phyloP scores from a whole-genome alignment of 352 stramenopile genomes.

The Pythium grandisporangium region DNA sequence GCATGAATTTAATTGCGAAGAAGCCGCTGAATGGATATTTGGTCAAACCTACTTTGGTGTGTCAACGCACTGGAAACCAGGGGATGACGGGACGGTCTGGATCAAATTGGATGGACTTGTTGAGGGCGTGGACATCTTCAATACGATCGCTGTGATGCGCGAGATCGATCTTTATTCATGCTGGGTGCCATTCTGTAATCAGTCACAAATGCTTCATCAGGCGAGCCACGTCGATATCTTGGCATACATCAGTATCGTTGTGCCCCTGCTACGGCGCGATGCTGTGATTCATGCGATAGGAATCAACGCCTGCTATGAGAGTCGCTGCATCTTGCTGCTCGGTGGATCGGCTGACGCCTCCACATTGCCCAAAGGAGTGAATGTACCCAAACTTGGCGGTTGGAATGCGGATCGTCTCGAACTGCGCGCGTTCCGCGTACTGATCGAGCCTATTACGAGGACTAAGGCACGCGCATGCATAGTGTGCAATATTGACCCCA shows the following conservation, averaged over 20 bases:
- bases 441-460: constrained; percentile 68
- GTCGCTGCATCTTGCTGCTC: constrained; percentile 52
- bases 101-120: constrained; percentile 73
- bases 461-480: constrained; percentile 64
- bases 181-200: constrained; percentile 71
- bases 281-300: constrained; percentile 57
- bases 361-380: constrained; percentile 10
- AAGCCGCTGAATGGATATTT: constrained; percentile 65
- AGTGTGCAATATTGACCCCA: constrained; percentile 71
- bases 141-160: constrained; percentile 70
- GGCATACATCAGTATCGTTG: constrained; percentile 56
- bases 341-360: constrained; percentile 42
- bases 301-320: constrained; percentile 78
- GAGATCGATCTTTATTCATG: constrained; percentile 69
- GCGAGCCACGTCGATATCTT: constrained; percentile 44
- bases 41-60: constrained; percentile 69
- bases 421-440: constrained; percentile 57
- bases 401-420: constrained; percentile 72
- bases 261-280: constrained; percentile 69
- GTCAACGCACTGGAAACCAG: constrained; percentile 73
- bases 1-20: constrained; percentile 60
- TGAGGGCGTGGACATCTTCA: constrained; percentile 77
- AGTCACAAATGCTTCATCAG: constrained; percentile 47
- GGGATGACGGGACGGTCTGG: constrained; percentile 62
- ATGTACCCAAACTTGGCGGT: constrained; percentile 41